phyloP scores from a whole-genome alignment of 164 flowering plant species.

The Echeveria elegans region DNA sequence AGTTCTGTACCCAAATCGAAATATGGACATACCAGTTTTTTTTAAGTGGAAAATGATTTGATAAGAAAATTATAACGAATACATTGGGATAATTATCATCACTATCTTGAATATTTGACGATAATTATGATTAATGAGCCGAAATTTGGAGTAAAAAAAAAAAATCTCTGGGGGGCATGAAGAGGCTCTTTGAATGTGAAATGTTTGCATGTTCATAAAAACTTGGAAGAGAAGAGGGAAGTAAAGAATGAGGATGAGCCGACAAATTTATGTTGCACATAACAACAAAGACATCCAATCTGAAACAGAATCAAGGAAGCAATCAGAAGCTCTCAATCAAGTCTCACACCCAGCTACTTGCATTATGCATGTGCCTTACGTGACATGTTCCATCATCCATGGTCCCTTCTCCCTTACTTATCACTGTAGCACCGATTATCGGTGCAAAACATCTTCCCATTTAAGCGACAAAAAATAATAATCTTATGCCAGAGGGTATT shows the following conservation, averaged over 20 bases:
- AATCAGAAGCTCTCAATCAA: neutral
- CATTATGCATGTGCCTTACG: neutral
- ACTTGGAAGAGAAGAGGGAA: too few species aligned
- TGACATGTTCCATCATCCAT: neutral
- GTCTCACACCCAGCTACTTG: slow-evolving; percentile 1
- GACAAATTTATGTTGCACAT: neutral
- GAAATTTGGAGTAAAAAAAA: neutral
- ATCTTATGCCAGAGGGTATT: too few species aligned
- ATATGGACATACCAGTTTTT: too few species aligned
- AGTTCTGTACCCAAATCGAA: too few species aligned
- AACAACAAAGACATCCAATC: neutral
- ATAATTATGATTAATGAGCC: neutral
- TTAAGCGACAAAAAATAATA: too few species aligned
- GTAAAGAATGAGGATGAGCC: neutral
- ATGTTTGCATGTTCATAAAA: neutral
- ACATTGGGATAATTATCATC: too few species aligned
- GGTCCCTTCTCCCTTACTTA: neutral
- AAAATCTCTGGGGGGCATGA: neutral
- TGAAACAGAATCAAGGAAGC: slow-evolving; percentile 1
- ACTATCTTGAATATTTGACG: too few species aligned
- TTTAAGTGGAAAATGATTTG: too few species aligned
- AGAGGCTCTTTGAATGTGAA: neutral
- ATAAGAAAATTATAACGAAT: too few species aligned
- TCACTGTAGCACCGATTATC: too few species aligned
- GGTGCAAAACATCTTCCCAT: too few species aligned